Conservation (phyloP, 768 basidiomycete species). For the Vararia minispora region DNA sequence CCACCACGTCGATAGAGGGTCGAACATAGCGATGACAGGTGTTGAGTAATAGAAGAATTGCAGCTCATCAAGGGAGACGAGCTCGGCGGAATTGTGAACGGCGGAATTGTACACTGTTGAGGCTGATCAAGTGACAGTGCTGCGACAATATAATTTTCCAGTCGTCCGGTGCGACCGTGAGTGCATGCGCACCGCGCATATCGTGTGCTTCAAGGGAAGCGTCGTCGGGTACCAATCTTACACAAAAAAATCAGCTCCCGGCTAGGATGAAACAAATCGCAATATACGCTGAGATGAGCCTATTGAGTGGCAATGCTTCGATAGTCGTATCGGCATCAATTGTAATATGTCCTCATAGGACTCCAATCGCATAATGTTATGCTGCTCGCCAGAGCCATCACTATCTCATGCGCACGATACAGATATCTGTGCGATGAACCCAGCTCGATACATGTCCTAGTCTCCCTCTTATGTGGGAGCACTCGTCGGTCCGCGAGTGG, state of each 20-base stretch:
- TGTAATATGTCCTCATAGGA: conserved; percentile 96
- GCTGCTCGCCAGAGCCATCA: no score
- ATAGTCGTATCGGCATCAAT: conserved; percentile 95
- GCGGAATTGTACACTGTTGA: no score
- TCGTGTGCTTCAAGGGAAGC: conserved; percentile 93
- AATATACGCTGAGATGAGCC: conserved; percentile 89
- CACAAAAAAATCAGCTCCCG: conserved; percentile 88
- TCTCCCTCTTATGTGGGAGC: no score
- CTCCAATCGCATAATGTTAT: no score
- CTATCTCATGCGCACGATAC: no score
- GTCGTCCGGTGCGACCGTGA: conserved; percentile 90
- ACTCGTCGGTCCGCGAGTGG: no score
- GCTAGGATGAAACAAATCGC: no score
- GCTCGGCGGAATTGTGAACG: conserved; percentile 90
- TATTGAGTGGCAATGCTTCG: conserved; percentile 76
- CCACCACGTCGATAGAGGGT: conserved; percentile 86
- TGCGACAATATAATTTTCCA: conserved; percentile 93
- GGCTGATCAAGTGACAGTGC: conserved; percentile 98
- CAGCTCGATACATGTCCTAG: no score
- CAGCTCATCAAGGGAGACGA: conserved; percentile 83
- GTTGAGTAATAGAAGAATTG: conserved; percentile 99
- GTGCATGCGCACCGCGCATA: conserved; percentile 87
- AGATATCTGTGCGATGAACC: no score
- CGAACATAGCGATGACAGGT: conserved; percentile 97
- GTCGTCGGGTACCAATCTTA: conserved; percentile 98